Percentiles rank a stretch among this genome's conserved stretches.
Conservation (phyloP, 106 monocot genomes). For the Chionographis japonica region DNA sequence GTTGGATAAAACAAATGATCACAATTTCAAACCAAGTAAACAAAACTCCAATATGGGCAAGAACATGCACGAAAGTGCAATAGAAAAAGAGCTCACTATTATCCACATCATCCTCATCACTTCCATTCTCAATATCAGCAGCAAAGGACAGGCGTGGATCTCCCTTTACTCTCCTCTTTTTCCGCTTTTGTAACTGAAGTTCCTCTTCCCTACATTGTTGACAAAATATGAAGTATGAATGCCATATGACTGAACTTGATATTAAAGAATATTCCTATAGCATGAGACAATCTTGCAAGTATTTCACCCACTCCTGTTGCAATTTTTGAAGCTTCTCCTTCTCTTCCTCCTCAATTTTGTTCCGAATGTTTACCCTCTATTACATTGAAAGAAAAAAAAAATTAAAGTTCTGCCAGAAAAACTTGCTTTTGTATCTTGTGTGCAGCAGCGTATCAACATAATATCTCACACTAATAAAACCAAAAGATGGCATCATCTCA, state of each 20-base stretch:
- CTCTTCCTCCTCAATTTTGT: conserved; percentile 99
- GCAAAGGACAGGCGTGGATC: conserved; percentile 81
- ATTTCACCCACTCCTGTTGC: conserved; percentile 77
- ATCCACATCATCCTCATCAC: conserved; percentile 70
- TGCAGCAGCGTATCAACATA: neutral
- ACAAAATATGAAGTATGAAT: neutral
- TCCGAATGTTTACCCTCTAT: conserved; percentile 91
- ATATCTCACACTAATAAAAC: neutral
- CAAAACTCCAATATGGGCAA: too few relatives aligned
- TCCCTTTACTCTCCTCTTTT: conserved; percentile 74
- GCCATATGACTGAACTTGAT: neutral
- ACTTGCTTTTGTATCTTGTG: too few relatives aligned
- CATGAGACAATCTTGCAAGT: neutral
- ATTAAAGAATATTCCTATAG: neutral
- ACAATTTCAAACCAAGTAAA: too few relatives aligned
- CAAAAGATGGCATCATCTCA: conserved; percentile 10
- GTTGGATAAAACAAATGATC: too few relatives aligned
- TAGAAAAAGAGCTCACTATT: conserved; percentile 27
- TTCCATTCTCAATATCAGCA: conserved; percentile 88
- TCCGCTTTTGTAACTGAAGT: conserved; percentile 78
- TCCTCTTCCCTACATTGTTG: conserved; percentile 73
- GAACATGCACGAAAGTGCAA: too few relatives aligned
- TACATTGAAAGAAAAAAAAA: conserved; percentile 1
- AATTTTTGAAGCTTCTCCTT: conserved; percentile 95
- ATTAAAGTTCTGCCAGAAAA: too few relatives aligned